Evolutionary conservation across 2,329 filamentous ascomycete genomes (phyloP).

Genomic region (Dothideomycetidae sp.): DNA sequence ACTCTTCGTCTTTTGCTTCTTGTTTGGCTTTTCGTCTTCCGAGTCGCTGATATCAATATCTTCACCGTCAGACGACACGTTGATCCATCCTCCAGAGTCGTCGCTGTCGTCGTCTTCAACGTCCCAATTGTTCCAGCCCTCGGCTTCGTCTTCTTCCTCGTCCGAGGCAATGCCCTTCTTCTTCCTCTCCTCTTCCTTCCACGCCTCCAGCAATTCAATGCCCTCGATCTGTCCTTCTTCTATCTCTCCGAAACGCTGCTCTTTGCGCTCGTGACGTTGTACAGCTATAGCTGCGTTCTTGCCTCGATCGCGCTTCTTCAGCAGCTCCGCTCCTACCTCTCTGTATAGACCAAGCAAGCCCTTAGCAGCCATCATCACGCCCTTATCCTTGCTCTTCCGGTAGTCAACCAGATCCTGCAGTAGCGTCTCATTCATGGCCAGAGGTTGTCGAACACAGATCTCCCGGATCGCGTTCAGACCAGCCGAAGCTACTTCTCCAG

Average conservation of each 20-base stretch:
- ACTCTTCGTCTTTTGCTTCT: constrained; percentile 45
- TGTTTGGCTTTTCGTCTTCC: constrained; percentile 49
- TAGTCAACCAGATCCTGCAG: constrained; percentile 93
- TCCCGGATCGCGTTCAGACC: constrained; percentile 91
- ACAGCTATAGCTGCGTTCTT: constrained; percentile 80
- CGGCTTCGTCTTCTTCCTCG: constrained; percentile 43
- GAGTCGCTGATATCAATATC: constrained; percentile 58
- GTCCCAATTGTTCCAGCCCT: constrained; percentile 44
- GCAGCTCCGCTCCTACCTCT: constrained; percentile 76
- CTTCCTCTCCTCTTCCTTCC: constrained; percentile 80
- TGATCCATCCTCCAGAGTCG: constrained; percentile 83
- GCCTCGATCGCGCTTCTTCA: constrained; percentile 80
- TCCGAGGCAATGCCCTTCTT: constrained; percentile 51
- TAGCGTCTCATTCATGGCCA: constrained; percentile 95
- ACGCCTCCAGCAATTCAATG: constrained; percentile 77
- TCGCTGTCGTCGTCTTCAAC: constrained; percentile 47
- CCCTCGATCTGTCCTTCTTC: constrained; percentile 73
- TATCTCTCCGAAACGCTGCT: constrained; percentile 71
- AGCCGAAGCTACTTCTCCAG: constrained; percentile 78
- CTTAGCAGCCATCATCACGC: constrained; percentile 96
- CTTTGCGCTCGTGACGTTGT: constrained; percentile 57
- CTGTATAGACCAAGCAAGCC: constrained; percentile 81
- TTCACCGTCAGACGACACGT: constrained; percentile 68
- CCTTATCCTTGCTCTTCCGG: constrained; percentile 94
- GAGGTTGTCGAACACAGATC: constrained; percentile 77